These are phyloP conservation scores for Ascochyta fabae DNA, from an alignment of 2,329 filamentous ascomycete species.

Conservation along the genomic window DNA sequence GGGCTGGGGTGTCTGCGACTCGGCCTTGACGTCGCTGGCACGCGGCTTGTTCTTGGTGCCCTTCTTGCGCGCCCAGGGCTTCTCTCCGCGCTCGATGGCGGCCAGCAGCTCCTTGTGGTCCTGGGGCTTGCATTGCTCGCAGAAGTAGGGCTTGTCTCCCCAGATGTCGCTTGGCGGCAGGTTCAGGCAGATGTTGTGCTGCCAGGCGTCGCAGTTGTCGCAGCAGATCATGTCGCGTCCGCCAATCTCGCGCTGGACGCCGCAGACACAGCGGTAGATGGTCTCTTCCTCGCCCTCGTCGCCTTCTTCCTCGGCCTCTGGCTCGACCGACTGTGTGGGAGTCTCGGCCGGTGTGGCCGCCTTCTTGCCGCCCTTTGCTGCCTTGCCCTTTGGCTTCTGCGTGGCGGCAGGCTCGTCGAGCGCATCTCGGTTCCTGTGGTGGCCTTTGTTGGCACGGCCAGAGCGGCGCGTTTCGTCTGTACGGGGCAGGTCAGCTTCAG, in stretches of 20 bases:
- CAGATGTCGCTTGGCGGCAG: conserved; percentile 73
- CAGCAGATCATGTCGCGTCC: conserved; percentile 95
- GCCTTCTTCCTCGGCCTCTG: conserved; percentile 53
- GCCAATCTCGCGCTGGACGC: conserved; percentile 78
- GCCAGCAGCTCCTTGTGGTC: conserved; percentile 82
- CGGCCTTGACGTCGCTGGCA: conserved; percentile 65
- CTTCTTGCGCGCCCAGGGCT: conserved; percentile 75
- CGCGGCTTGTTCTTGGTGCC: conserved; percentile 67
- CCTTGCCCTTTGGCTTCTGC: conserved; percentile 48
- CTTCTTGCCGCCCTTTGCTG: conserved; percentile 14
- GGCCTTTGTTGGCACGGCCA: conserved; percentile 93
- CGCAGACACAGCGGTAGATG: conserved; percentile 92
- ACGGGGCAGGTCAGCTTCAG: conserved; percentile 35
- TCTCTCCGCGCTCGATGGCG: conserved; percentile 79
- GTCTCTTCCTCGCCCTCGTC: conserved; percentile 68
- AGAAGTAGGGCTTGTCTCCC: conserved; percentile 70
- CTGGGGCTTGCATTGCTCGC: conserved; percentile 85
- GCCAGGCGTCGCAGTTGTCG: conserved; percentile 91
- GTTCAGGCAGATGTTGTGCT: conserved; percentile 96
- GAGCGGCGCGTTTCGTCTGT: conserved; percentile 88
- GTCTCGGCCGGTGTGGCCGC: conserved; percentile 30
- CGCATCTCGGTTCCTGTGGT: conserved; percentile 84
- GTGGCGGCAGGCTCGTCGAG: conserved; percentile 49
- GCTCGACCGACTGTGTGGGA: conserved; percentile 50
- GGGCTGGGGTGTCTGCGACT: conserved; percentile 36